A percentile compares a stretch with the other conserved stretches of the same genome.
phyloP scores from a whole-genome alignment of 805 yeast genomes.

The Hanseniaspora taiwanica region DNA sequence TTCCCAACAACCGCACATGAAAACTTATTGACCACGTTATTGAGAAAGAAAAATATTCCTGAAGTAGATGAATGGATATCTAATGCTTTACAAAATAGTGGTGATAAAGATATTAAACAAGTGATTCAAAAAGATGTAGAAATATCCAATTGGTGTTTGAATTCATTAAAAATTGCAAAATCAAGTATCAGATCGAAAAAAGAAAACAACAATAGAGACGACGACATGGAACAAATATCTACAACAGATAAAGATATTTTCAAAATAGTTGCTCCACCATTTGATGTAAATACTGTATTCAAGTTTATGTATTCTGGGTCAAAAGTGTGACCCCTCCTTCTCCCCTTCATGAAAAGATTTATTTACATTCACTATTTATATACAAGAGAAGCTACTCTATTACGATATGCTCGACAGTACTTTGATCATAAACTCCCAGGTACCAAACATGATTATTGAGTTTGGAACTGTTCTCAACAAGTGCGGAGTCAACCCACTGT shows the following conservation, averaged over 20 bases:
- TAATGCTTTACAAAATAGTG: conserved; percentile 25
- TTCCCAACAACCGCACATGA: conserved; percentile 82
- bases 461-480: conserved; percentile 94
- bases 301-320: conserved; percentile 35
- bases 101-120: conserved; percentile 9
- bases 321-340: neutral
- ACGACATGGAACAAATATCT: conserved; percentile 10
- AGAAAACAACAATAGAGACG: conserved; percentile 13
- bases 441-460: conserved; percentile 96
- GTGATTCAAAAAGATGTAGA: conserved; percentile 37
- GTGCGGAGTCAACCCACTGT: conserved; percentile 97
- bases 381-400: too few relatives aligned
- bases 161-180: conserved; percentile 37
- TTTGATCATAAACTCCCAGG: conserved; percentile 81
- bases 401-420: conserved; percentile 31
- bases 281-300: conserved; percentile 27
- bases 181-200: conserved; percentile 33
- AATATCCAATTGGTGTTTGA: conserved; percentile 55
- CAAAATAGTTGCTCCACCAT: conserved; percentile 14
- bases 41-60: conserved; percentile 80
- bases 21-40: conserved; percentile 66
- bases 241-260: conserved; percentile 9
- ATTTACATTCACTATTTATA: too few relatives aligned
- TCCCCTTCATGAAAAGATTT: too few relatives aligned
- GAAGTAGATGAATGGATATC: conserved; percentile 83